These are phyloP conservation scores for Wickerhamiella galacta DNA, from an alignment of 805 yeast genomes.

Conservation along the genomic window DNA sequence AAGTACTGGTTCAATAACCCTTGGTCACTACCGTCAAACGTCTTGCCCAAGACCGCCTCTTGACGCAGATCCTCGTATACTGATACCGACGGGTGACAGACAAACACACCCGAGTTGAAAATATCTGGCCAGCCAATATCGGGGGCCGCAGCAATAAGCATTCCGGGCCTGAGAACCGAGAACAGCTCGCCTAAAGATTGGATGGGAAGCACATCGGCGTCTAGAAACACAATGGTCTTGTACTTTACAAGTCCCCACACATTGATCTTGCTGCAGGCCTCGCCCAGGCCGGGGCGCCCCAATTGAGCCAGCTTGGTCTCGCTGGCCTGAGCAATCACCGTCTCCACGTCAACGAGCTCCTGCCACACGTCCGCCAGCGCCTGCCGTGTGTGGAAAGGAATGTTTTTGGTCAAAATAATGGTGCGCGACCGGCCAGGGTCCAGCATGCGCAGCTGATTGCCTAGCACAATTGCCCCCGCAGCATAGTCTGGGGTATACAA, in stretches of 20 bases:
- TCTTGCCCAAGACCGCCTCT: slow-evolving; percentile 18
- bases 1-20: slow-evolving; percentile 72
- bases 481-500: slow-evolving; percentile 30
- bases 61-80: slow-evolving; percentile 28
- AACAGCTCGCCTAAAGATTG: slow-evolving; percentile 20
- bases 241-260: slow-evolving; percentile 34
- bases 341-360: slow-evolving; percentile 17
- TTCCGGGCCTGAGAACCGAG: slow-evolving; percentile 8
- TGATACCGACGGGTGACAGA: slow-evolving; percentile 34
- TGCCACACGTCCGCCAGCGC: slow-evolving; percentile 15
- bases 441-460: slow-evolving; percentile 19
- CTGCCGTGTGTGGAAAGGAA: slow-evolving; percentile 10
- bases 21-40: slow-evolving; percentile 87
- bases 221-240: slow-evolving; percentile 32
- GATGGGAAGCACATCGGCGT: slow-evolving; percentile 37
- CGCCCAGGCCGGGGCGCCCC: slow-evolving; percentile 32
- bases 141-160: slow-evolving; percentile 34
- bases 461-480: slow-evolving; percentile 36
- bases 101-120: slow-evolving; percentile 66
- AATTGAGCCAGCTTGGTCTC: slow-evolving; percentile 21
- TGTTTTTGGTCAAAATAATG: slow-evolving; percentile 17
- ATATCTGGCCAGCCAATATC: slow-evolving; percentile 89
- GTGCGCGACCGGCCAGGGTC: slow-evolving; percentile 16
- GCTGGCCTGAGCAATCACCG: slow-evolving; percentile 15
- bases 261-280: slow-evolving; percentile 36